Percentiles rank a stretch among this genome's conserved stretches.
Evolutionary conservation across 1,284 basidiomycete genomes (phyloP).

Genomic region (Xanthoconium separans): DNA sequence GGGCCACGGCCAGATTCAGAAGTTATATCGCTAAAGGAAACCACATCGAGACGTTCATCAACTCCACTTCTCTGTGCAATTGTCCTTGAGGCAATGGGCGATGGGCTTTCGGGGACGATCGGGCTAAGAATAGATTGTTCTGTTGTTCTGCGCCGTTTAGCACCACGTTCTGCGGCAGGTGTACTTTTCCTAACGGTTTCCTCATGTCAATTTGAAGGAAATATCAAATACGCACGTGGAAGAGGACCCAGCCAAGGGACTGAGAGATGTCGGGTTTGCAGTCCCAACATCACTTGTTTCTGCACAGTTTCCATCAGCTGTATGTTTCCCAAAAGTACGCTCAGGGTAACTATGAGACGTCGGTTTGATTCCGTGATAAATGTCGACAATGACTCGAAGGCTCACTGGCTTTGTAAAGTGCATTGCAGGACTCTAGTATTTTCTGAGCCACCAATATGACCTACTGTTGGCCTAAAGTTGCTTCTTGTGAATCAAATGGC

Average conservation of each 20-base stretch:
- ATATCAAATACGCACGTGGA: conserved; percentile 12
- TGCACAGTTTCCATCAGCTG: background rate
- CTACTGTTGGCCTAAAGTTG: conserved; percentile 8
- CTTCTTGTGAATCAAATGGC: conserved; percentile 4
- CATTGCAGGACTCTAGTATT: background rate
- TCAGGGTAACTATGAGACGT: background rate
- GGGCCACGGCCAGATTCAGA: background rate
- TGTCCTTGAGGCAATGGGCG: conserved; percentile 1
- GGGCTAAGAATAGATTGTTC: background rate
- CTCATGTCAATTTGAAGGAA: conserved; percentile 1
- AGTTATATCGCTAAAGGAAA: conserved; percentile 8
- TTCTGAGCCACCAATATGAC: background rate
- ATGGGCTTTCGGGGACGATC: background rate
- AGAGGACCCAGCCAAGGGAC: background rate
- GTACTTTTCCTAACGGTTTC: conserved; percentile 1
- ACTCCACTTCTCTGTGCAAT: conserved; percentile 2
- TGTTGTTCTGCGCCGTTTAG: conserved; percentile 11
- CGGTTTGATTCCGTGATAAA: background rate
- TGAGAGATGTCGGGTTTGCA: background rate
- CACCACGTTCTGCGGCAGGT: background rate
- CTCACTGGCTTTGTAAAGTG: conserved; percentile 13
- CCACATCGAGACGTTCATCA: background rate
- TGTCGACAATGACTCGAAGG: background rate
- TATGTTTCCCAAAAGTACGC: background rate
- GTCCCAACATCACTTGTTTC: background rate